Evolutionary conservation across 1,139 yeast species (phyloP).

Genomic region (Yamadazyma diddensiae): DNA sequence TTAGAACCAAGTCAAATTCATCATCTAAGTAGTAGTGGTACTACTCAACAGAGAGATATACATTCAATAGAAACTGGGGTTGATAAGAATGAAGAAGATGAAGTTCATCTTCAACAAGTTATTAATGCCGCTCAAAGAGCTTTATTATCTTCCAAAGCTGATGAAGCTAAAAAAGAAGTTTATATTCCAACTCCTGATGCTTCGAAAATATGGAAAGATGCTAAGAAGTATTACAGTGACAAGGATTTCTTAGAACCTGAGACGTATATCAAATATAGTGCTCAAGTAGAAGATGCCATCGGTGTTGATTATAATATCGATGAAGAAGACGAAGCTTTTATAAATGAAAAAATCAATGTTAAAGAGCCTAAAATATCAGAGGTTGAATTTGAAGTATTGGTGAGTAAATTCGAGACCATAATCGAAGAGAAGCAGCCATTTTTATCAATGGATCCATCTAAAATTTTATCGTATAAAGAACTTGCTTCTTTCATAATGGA

Average conservation of each 20-base stretch:
- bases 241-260: slow-evolving; percentile 65
- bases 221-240: slow-evolving; percentile 65
- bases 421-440: slow-evolving; percentile 86
- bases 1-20: slow-evolving; percentile 46
- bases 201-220: slow-evolving; percentile 77
- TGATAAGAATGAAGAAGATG: slow-evolving; percentile 96
- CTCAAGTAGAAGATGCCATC: slow-evolving; percentile 90
- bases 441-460: slow-evolving; percentile 77
- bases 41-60: slow-evolving; percentile 73
- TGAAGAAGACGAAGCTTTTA: slow-evolving; percentile 76
- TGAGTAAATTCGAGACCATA: slow-evolving; percentile 70
- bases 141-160: slow-evolving; percentile 34
- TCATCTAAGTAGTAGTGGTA: slow-evolving; percentile 30
- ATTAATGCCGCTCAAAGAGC: slow-evolving; percentile 73
- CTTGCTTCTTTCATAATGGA: slow-evolving; percentile 48
- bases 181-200: slow-evolving; percentile 99
- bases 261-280: slow-evolving; percentile 81
- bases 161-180: slow-evolving; percentile 35
- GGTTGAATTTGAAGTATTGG: slow-evolving; percentile 79
- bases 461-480: slow-evolving; percentile 69
- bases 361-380: slow-evolving; percentile 50
- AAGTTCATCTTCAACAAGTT: slow-evolving; percentile 91
- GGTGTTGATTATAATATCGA: slow-evolving; percentile 91
- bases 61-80: slow-evolving; percentile 97
- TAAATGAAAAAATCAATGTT: slow-evolving; percentile 41